A percentile compares a stretch with the other conserved stretches of the same genome.
Evolutionary conservation across 208 protist genomes (phyloP).

Genomic region (Dictyostelium gargantuum): DNA sequence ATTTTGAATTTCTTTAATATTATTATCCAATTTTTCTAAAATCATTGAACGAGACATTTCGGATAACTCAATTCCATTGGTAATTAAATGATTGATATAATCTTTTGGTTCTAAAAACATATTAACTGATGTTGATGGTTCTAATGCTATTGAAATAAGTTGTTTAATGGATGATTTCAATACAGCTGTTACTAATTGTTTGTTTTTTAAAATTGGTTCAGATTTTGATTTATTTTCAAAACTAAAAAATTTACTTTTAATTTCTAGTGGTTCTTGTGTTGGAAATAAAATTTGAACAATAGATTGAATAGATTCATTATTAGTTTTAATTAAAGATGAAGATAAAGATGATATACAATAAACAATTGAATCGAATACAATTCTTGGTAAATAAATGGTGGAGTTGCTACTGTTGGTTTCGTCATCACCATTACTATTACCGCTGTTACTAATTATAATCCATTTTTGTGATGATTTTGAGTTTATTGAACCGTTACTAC

Average conservation of each 20-base stretch:
- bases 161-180: neutral
- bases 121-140: neutral
- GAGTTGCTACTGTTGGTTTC: neutral
- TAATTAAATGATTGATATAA: neutral
- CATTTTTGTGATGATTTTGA: neutral
- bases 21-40: neutral
- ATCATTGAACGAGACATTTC: neutral
- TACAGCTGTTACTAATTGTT: neutral
- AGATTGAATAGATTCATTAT: neutral
- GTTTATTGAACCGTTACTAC: neutral
- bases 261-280: neutral
- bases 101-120: neutral
- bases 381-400: neutral
- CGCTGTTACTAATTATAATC: neutral
- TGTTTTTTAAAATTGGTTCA: constrained; percentile 3
- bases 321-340: neutral
- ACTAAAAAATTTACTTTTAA: neutral
- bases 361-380: neutral
- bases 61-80: neutral
- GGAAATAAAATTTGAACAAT: neutral
- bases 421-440: neutral
- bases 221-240: neutral
- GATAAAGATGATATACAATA: neutral
- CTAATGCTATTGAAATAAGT: neutral
- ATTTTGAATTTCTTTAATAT: neutral